A percentile compares a stretch with the other conserved stretches of the same genome.
Conservation (phyloP, 2,329 filamentous ascomycete species). For the Sphaerulina populicola region DNA sequence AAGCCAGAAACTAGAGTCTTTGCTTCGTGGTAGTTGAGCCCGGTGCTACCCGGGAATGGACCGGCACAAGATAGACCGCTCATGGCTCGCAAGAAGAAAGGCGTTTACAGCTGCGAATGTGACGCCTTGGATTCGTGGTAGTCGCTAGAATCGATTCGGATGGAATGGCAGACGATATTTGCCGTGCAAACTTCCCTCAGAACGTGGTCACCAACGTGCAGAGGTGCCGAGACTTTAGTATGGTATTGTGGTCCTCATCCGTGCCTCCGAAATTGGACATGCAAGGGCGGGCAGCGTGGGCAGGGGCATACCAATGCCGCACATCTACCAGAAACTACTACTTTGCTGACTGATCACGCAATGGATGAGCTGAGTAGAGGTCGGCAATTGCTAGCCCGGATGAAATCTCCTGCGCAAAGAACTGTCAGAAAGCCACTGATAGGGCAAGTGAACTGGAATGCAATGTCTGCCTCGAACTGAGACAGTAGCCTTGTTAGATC, state of each 20-base stretch:
- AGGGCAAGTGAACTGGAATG: too few species aligned
- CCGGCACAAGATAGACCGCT: constrained; percentile 5
- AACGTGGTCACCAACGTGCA: background rate
- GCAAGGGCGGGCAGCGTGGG: background rate
- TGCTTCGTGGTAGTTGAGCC: constrained; percentile 12
- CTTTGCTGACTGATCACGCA: too few species aligned
- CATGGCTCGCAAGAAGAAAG: background rate
- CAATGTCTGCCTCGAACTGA: too few species aligned
- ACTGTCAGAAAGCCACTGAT: too few species aligned
- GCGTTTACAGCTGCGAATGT: background rate
- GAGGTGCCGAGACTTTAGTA: background rate
- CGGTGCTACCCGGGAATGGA: constrained; percentile 8
- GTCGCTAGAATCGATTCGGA: background rate
- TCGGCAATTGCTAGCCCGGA: too few species aligned
- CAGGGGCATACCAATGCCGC: constrained; percentile 1
- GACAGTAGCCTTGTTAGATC: too few species aligned
- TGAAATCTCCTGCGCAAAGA: too few species aligned
- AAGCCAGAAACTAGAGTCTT: constrained; percentile 7
- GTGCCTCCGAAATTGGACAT: constrained; percentile 5
- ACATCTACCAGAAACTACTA: background rate
- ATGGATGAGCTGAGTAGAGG: too few species aligned
- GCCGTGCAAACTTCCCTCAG: background rate
- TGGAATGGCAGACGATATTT: background rate
- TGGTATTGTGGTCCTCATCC: background rate
- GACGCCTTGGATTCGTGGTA: background rate